These are phyloP conservation scores for Dactylonectria macrodidyma DNA, from an alignment of 2,329 filamentous ascomycete genomes.

Conservation along the genomic window DNA sequence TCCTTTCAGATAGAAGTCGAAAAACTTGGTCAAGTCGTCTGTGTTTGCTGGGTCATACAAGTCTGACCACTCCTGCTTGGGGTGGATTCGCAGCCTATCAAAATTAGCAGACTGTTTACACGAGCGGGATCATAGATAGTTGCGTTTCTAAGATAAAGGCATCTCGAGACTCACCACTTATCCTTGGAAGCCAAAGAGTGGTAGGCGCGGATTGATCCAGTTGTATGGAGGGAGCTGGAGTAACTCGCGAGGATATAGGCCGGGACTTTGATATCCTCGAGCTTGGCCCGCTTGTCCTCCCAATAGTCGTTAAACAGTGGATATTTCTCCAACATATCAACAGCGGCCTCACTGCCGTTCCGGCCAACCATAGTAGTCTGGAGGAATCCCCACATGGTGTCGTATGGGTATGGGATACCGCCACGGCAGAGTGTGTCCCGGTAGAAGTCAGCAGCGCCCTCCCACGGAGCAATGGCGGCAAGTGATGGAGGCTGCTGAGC, in stretches of 20 bases:
- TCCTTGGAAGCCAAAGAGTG: neutral
- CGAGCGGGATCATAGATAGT: no score
- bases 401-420: constrained; percentile 11
- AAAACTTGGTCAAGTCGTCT: constrained; percentile 8
- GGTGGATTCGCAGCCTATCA: constrained; percentile 5
- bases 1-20: constrained; percentile 13
- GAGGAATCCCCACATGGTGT: constrained; percentile 9
- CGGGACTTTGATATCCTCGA: neutral
- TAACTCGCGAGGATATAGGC: constrained; percentile 11
- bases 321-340: constrained; percentile 3
- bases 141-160: no score
- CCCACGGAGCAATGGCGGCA: constrained; percentile 11
- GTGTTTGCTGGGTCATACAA: constrained; percentile 3
- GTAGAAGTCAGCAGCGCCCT: constrained; percentile 17
- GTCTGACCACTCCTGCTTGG: constrained; percentile 15
- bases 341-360: neutral
- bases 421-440: constrained; percentile 10
- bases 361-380: neutral
- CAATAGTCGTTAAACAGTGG: constrained; percentile 15
- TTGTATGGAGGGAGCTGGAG: constrained; percentile 14
- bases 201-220: constrained; percentile 4
- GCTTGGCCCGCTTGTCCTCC: constrained; percentile 8
- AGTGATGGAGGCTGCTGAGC: constrained; percentile 12
- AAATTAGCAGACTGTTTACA: neutral
- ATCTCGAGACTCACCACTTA: neutral